Percentiles rank a stretch among this genome's conserved stretches.
These are phyloP conservation scores for Rubroshorea leprosula DNA, from an alignment of 345 rosid genomes.

Conservation along the genomic window DNA sequence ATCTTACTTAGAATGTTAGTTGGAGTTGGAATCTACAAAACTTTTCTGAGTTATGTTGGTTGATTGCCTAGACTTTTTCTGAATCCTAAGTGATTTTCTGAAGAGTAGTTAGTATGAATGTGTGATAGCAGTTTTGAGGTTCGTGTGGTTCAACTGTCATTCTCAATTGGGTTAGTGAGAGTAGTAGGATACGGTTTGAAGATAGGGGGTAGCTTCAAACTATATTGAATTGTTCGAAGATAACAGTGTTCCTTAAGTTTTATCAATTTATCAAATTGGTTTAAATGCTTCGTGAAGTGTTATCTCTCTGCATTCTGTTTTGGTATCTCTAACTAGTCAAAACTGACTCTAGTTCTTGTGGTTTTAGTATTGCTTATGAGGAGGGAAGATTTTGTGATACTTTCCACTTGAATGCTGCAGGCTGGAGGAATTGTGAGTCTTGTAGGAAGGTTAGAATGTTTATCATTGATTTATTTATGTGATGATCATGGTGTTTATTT, in stretches of 20 bases:
- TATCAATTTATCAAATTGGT: background rate
- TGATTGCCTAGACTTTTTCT: background rate
- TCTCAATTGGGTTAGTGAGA: background rate
- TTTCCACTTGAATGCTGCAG: constrained; percentile 62
- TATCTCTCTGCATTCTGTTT: background rate
- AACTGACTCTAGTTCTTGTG: background rate
- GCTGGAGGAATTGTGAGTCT: constrained; percentile 90
- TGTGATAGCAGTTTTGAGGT: background rate
- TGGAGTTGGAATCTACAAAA: background rate
- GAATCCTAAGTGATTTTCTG: background rate
- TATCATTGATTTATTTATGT: constrained; percentile 12
- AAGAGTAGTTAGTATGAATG: background rate
- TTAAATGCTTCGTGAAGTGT: background rate
- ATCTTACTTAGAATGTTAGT: background rate
- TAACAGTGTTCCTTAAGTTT: background rate
- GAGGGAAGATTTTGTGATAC: constrained; percentile 75
- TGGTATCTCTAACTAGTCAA: background rate
- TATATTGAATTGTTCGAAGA: background rate
- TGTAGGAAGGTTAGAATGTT: constrained; percentile 70
- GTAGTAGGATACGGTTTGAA: too few relatives aligned
- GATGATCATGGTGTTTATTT: constrained; percentile 3
- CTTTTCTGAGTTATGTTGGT: background rate
- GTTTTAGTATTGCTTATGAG: constrained; percentile 50
- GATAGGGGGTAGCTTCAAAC: background rate
- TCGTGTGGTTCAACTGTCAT: background rate